phyloP scores from a whole-genome alignment of 2,329 filamentous ascomycete species.

The Pseudocercospora musae region DNA sequence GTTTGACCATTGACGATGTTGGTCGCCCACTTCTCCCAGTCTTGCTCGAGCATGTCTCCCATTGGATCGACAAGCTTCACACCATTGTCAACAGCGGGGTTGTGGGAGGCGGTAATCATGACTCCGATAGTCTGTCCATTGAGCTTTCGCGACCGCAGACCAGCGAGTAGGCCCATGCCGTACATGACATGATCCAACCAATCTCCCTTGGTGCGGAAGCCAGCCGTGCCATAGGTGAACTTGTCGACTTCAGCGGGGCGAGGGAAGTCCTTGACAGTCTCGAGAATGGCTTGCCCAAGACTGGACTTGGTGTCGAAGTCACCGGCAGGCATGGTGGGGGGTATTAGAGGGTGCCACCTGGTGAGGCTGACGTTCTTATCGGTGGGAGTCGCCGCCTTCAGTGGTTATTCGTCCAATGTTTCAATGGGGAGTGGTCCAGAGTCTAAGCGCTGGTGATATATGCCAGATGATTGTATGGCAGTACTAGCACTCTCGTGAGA shows the following conservation, averaged over 20 bases:
- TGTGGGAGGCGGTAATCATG: slow-evolving; percentile 94
- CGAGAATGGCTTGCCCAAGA: slow-evolving; percentile 28
- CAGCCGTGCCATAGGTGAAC: slow-evolving; percentile 61
- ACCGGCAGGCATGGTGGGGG: slow-evolving; percentile 16
- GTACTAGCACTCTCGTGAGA: not conserved
- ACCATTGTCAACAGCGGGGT: slow-evolving; percentile 83
- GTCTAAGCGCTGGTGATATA: not conserved
- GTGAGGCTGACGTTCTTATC: not conserved
- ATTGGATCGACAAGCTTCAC: slow-evolving; percentile 96
- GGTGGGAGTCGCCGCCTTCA: not conserved
- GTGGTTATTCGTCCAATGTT: not conserved
- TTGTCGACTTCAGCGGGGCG: slow-evolving; percentile 30
- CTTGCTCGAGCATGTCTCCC: slow-evolving; percentile 93
- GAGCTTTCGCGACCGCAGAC: slow-evolving; percentile 84
- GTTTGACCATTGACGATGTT: slow-evolving; percentile 78
- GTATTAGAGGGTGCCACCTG: not conserved
- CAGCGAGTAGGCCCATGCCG: slow-evolving; percentile 83
- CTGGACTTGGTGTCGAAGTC: slow-evolving; percentile 15
- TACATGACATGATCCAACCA: slow-evolving; percentile 90
- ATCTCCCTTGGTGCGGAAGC: slow-evolving; percentile 69
- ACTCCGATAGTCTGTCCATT: slow-evolving; percentile 89
- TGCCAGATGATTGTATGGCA: not conserved
- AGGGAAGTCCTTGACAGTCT: slow-evolving; percentile 33
- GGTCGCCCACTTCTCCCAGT: slow-evolving; percentile 90
- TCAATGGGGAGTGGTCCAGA: not conserved